Evolutionary conservation across 2,329 filamentous ascomycete species (phyloP).

Genomic region (Apiospora koreana): DNA sequence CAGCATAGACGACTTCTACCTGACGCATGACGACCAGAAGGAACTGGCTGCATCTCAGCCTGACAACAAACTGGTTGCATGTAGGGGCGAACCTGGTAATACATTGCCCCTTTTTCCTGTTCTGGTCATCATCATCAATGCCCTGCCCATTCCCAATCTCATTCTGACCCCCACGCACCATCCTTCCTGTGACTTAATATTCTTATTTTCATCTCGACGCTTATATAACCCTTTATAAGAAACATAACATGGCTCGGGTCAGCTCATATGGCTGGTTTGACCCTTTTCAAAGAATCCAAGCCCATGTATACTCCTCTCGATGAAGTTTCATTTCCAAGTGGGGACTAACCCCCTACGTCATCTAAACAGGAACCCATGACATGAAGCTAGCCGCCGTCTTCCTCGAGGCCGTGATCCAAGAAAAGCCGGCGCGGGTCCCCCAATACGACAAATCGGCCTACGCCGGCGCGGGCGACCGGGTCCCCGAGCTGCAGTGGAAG

Average conservation of each 20-base stretch:
- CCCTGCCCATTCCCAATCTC: slow-evolving; percentile 6
- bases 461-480: slow-evolving; percentile 74
- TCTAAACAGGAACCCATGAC: slow-evolving; percentile 64
- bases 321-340: neutral
- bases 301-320: neutral
- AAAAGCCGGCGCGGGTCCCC: slow-evolving; percentile 60
- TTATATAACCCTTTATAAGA: neutral
- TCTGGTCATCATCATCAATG: neutral
- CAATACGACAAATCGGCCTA: slow-evolving; percentile 83
- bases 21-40: slow-evolving; percentile 68
- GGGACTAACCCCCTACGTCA: neutral
- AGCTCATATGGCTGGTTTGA: no score
- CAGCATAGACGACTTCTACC: slow-evolving; percentile 90
- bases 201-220: no score
- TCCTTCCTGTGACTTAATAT: no score
- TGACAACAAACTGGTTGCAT: slow-evolving; percentile 74
- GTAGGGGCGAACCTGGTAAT: slow-evolving; percentile 77
- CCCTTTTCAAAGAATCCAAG: no score
- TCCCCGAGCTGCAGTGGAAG: slow-evolving; percentile 63
- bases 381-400: slow-evolving; percentile 63
- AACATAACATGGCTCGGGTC: neutral
- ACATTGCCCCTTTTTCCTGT: neutral
- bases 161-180: no score
- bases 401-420: slow-evolving; percentile 58
- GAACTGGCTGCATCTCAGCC: slow-evolving; percentile 65